phyloP scores from a whole-genome alignment of 257 asterid species.

The Fraxinus excelsior region DNA sequence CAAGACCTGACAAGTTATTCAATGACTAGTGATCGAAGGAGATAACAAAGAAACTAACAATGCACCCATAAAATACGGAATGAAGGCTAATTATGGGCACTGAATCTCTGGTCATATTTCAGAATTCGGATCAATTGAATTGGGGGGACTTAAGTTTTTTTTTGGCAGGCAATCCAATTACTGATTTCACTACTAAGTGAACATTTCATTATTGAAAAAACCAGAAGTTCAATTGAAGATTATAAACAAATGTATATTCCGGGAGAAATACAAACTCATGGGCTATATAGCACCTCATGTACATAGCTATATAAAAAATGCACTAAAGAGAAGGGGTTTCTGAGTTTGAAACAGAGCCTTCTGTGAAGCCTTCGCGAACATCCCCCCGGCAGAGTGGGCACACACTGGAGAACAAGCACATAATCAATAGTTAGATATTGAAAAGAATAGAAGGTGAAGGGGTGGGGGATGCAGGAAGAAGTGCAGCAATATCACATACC shows the following conservation, averaged over 20 bases:
- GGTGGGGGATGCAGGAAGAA: neutral
- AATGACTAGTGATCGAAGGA: neutral
- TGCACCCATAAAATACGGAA: neutral
- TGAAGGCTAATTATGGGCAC: neutral
- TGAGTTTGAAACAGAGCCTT: conserved; percentile 41
- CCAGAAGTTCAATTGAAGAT: neutral
- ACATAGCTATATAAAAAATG: conserved; percentile 18
- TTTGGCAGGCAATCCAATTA: neutral
- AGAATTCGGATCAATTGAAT: neutral
- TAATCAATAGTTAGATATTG: neutral
- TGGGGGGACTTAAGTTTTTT: neutral
- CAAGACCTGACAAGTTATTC: neutral
- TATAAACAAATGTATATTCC: neutral
- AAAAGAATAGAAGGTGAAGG: neutral
- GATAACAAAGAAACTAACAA: neutral
- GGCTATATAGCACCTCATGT: conserved; percentile 16
- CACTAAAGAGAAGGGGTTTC: conserved; percentile 20
- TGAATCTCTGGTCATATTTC: neutral
- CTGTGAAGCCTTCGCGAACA: conserved; percentile 62
- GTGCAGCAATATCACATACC: conserved; percentile 39
- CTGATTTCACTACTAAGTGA: neutral
- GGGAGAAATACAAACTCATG: neutral
- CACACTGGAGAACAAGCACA: conserved; percentile 52
- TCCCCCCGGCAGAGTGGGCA: conserved; percentile 97
- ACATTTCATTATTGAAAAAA: neutral